Base-by-base conservation (phyloP, 2,329 filamentous ascomycete genomes). In the Sclerotinia trifoliorum region DNA sequence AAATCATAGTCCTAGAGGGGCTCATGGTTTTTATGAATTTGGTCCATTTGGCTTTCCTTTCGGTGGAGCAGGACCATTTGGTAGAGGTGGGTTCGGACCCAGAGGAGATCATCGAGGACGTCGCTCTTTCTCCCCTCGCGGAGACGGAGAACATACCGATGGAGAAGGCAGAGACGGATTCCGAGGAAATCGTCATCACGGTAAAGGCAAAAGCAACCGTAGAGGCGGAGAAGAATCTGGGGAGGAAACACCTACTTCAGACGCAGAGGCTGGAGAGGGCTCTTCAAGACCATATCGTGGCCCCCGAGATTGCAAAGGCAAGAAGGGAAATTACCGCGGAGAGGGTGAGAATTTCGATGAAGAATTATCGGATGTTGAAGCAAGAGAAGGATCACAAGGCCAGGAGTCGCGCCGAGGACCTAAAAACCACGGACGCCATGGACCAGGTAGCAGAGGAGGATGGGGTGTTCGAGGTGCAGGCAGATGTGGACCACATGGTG, bases 131-230 rank as follows among this genome's bases (percentile, higher is more conserved):
- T 69, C 61, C 60, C 70, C 66, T 55, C 70, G 71, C 58, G 68
- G 72, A 56, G 71, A 74, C 58, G 71, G 71, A 29, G 72, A 76
- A 19, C 46, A 64, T 11, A 52, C 42, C 11, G 70, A 69, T 32
- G 63, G 61, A 2, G 70, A 71, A 56, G 63, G 35, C 42, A 65
- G 39, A 39, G 72, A 74, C 55, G 69, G 61, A 46, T 46, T 24
- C 19, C 26, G 48, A 67, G 67, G 79, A 80, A 71, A 81, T 81
- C 68, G 73, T 75, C 17, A 80, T 79, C 29, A 71, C 73, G 19
- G 77, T 76, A 65, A 46, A 66, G 62, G 54, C 3, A 44, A 69
- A 65, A 54, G 67, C 65, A 11, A 24, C 17, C 52, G 42, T n/a
- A 52, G n/a, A 52, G 54, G 58, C 32, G 57, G 52, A 19, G 68